phyloP scores from a whole-genome alignment of 106 monocot genomes.

The Hemerocallis citrina region DNA sequence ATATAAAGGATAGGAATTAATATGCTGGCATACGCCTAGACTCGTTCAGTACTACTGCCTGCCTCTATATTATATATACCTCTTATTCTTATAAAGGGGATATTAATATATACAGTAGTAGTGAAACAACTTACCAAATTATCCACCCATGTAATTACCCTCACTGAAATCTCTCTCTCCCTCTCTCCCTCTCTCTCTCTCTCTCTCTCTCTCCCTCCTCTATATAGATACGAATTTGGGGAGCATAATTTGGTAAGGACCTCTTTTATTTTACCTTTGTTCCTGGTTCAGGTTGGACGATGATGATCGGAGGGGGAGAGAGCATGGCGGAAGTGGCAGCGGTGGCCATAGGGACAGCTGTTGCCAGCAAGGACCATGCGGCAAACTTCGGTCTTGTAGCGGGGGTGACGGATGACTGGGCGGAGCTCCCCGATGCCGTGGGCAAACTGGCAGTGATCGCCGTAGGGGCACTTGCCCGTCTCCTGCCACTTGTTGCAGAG shows the following conservation, averaged over 20 bases:
- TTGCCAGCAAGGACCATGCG: conserved; percentile 90
- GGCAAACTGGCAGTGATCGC: conserved; percentile 87
- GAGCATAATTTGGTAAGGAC: neutral
- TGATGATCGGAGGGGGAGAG: conserved; percentile 86
- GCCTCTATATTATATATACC: too few species aligned
- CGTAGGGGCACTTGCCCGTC: conserved; percentile 75
- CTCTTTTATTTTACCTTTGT: neutral
- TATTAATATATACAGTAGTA: too few species aligned
- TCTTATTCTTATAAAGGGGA: too few species aligned
- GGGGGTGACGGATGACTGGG: conserved; percentile 78
- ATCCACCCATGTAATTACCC: too few species aligned
- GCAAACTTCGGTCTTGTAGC: conserved; percentile 62
- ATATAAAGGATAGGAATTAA: neutral
- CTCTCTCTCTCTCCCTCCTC: too few species aligned
- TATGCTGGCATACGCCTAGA: too few species aligned
- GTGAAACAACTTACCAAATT: too few species aligned
- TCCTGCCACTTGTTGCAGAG: conserved; percentile 94
- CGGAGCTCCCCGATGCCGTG: conserved; percentile 96
- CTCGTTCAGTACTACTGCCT: too few species aligned
- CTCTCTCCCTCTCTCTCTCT: too few species aligned
- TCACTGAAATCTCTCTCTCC: neutral
- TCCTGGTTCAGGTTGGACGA: too few species aligned
- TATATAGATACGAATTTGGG: neutral
- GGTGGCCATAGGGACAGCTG: conserved; percentile 70
- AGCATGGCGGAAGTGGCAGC: conserved; percentile 96